Percentiles rank a stretch among this genome's conserved stretches.
Conservation (phyloP, 176 grass and related monocot species). For the Secale cereale region DNA sequence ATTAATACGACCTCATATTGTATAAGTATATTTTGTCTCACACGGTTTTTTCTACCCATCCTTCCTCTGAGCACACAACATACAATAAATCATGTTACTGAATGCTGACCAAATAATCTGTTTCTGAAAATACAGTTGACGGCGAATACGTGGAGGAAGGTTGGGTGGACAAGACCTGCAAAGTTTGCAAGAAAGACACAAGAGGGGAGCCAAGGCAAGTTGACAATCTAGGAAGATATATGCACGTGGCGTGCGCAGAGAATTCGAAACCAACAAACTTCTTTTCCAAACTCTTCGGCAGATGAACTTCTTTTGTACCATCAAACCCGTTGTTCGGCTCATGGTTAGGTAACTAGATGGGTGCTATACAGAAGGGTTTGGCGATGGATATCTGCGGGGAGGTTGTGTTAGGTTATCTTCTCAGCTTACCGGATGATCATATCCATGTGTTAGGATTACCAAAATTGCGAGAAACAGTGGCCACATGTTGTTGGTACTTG, state of each 20-base stretch:
- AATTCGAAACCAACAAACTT: constrained; percentile 73
- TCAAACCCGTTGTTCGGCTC: neutral
- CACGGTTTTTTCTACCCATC: neutral
- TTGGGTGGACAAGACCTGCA: constrained; percentile 98
- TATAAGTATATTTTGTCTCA: neutral
- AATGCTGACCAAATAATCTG: neutral
- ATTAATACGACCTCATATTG: neutral
- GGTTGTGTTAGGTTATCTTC: too few relatives aligned
- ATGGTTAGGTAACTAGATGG: constrained; percentile 22
- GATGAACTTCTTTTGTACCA: constrained; percentile 45
- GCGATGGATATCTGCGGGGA: too few relatives aligned
- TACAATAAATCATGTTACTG: neutral
- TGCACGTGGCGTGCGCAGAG: constrained; percentile 70
- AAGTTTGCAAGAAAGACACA: constrained; percentile 94
- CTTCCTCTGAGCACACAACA: neutral
- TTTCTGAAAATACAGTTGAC: constrained; percentile 47
- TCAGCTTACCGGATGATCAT: too few relatives aligned
- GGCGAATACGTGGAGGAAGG: constrained; percentile 93
- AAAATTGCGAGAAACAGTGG: too few relatives aligned
- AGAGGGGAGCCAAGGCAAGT: constrained; percentile 75
- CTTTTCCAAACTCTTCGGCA: constrained; percentile 67
- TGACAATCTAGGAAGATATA: constrained; percentile 88
- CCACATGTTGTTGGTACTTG: too few relatives aligned
- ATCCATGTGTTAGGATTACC: too few relatives aligned
- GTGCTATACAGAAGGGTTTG: too few relatives aligned